Evolutionary conservation across 202 grass and related monocot genomes (phyloP), one percentile per base, ranked within the genome.

Genomic region (Schoenoplectus triqueter): DNA sequence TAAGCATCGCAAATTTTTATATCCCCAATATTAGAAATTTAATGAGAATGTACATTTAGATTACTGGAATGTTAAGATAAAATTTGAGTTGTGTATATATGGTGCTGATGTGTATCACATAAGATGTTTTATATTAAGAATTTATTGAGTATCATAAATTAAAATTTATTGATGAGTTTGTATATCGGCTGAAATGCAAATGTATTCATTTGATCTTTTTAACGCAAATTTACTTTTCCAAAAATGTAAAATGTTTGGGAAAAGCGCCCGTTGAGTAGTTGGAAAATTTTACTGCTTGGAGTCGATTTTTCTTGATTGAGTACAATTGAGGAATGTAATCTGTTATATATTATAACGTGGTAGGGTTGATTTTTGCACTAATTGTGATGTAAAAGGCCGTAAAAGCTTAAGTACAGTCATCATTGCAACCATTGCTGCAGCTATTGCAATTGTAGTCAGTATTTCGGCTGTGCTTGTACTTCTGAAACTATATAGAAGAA

Each of bases 401-500:
- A 63, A 19, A 15, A 63, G 31, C 22, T 62, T 8, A 80, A 80
- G 76, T 42, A 41, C 22, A 41, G 54, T 56, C 22, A 41, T 63
- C 55, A 80, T 80, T 78, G 47, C 47, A 13, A 54, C 11, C 47
- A 13, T 78, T 80, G 54, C 20, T 40, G 76, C 31, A 2, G 55
- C 14, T 59, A 49, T 55, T 60, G 51, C 76, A 61, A 42, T 80
- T 15, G 22, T 80, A 63, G 54, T 44, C 31, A 44, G 11, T 41
- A 63, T 62, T 63, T n/a, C 39, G 6, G 76, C 21, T 3, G 13
- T 60, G 57, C 22, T 63, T 80, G 2, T 60, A 41, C 15, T 59
- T 60, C 22, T 14, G 76, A 80, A 63, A 17, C 63, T 63, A 60
- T n/a, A 18, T n/a, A 80, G 55, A 80, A 80, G 51, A 62, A 80